Evolutionary conservation across 169 alveolate genomes (phyloP).

Genomic region (Cryptosporidium viatorum): DNA sequence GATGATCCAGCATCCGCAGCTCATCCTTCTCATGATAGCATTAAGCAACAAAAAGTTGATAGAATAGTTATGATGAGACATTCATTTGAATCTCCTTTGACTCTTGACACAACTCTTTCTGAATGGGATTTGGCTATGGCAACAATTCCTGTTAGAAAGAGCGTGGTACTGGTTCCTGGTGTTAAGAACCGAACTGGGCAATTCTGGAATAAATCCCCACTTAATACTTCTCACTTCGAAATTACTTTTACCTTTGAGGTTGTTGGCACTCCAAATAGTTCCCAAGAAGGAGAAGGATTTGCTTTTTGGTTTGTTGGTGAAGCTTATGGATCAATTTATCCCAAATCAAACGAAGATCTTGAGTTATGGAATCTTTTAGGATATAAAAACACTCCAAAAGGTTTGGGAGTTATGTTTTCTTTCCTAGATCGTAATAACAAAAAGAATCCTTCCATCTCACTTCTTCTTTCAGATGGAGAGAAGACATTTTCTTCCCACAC

Average conservation of each 20-base stretch:
- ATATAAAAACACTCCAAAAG: conserved; percentile 79
- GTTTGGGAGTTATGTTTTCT: conserved; percentile 79
- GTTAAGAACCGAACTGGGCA: conserved; percentile 80
- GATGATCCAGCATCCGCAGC: conserved; percentile 66
- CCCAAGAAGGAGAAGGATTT: conserved; percentile 78
- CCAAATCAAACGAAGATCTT: conserved; percentile 77
- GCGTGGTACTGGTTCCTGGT: conserved; percentile 80
- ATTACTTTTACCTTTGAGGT: conserved; percentile 78
- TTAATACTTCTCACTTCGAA: conserved; percentile 79
- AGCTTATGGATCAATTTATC: conserved; percentile 76
- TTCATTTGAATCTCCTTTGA: conserved; percentile 70
- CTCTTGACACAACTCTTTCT: conserved; percentile 71
- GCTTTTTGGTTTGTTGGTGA: conserved; percentile 82
- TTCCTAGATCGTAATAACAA: conserved; percentile 70
- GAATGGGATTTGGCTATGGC: conserved; percentile 81
- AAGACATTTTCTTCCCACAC: conserved; percentile 4
- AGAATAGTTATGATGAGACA: conserved; percentile 63
- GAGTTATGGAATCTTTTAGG: conserved; percentile 78
- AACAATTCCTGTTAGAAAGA: conserved; percentile 78
- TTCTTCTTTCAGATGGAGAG: conserved; percentile 56
- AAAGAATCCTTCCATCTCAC: conserved; percentile 81
- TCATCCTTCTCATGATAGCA: conserved; percentile 69
- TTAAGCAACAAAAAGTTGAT: conserved; percentile 65
- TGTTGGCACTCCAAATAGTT: conserved; percentile 41
- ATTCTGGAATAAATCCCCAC: conserved; percentile 80